These are phyloP conservation scores for Porodaedalea pini DNA, from an alignment of 1,284 basidiomycete species.

Conservation along the genomic window DNA sequence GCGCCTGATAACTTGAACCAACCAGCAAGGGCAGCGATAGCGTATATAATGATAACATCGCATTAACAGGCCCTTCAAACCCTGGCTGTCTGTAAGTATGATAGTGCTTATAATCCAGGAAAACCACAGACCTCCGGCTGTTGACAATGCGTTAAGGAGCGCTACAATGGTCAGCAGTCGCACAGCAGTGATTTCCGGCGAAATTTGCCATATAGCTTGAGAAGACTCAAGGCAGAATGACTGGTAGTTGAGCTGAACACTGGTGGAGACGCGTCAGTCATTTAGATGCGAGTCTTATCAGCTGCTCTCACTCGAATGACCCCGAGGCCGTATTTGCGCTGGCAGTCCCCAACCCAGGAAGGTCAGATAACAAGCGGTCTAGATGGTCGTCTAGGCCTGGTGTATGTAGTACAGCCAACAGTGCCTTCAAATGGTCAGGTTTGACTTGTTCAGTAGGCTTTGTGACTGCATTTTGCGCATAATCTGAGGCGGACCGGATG, in stretches of 20 bases:
- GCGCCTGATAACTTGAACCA: constrained; percentile 56
- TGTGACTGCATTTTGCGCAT: background rate
- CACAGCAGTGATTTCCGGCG: constrained; percentile 61
- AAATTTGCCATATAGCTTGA: constrained; percentile 64
- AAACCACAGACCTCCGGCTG: constrained; percentile 57
- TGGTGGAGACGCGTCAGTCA: background rate
- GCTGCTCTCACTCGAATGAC: constrained; percentile 11
- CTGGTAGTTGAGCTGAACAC: constrained; percentile 37
- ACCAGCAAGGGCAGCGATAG: constrained; percentile 60
- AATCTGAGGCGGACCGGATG: background rate
- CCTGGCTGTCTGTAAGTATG: constrained; percentile 40
- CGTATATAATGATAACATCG: constrained; percentile 75
- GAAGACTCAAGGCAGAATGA: constrained; percentile 40
- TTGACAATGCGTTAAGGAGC: constrained; percentile 64
- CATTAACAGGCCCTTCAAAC: constrained; percentile 58
- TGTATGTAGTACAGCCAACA: constrained; percentile 17
- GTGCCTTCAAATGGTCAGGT: constrained; percentile 10
- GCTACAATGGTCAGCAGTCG: constrained; percentile 65
- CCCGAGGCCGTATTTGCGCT: background rate
- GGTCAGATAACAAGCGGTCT: constrained; percentile 12
- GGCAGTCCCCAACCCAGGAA: background rate
- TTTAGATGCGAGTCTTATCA: background rate
- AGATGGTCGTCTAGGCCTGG: constrained; percentile 19
- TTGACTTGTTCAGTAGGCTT: background rate
- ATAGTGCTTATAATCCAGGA: background rate